phyloP scores from a whole-genome alignment of 2,329 filamentous ascomycete genomes.

The Aspergillus quadrilineatus region DNA sequence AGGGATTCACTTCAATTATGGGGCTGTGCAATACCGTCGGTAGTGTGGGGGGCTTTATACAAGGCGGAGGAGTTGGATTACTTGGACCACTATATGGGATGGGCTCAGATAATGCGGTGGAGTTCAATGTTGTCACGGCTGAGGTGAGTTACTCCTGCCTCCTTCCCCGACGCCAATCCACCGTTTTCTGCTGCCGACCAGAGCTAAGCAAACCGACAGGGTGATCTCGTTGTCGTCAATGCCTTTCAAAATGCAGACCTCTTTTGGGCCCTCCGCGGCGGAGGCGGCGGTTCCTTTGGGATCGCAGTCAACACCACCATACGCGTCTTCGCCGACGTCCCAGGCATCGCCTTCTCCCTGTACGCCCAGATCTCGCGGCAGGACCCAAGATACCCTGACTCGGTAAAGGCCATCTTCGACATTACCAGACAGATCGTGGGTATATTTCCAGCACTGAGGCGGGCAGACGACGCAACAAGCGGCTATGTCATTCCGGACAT shows the following conservation, averaged over 20 bases:
- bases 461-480: too few species aligned
- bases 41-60: not conserved
- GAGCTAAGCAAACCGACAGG: not conserved
- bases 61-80: not conserved
- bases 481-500: too few species aligned
- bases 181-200: not conserved
- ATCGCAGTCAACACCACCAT: slow-evolving; percentile 18
- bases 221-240: slow-evolving; percentile 12
- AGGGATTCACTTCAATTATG: not conserved
- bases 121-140: not conserved
- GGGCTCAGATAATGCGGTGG: not conserved
- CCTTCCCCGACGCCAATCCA: not conserved
- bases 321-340: not conserved
- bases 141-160: not conserved
- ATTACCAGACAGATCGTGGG: too few species aligned
- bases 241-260: slow-evolving; percentile 22
- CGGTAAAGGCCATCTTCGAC: too few species aligned
- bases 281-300: slow-evolving; percentile 22
- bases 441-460: too few species aligned
- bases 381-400: not conserved
- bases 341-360: not conserved
- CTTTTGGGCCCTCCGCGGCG: slow-evolving; percentile 23
- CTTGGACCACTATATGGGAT: not conserved
- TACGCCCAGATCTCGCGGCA: not conserved
- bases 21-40: not conserved